Base-by-base conservation (phyloP, 495 filamentous ascomycete genomes). In the Filosporella fistucella region DNA sequence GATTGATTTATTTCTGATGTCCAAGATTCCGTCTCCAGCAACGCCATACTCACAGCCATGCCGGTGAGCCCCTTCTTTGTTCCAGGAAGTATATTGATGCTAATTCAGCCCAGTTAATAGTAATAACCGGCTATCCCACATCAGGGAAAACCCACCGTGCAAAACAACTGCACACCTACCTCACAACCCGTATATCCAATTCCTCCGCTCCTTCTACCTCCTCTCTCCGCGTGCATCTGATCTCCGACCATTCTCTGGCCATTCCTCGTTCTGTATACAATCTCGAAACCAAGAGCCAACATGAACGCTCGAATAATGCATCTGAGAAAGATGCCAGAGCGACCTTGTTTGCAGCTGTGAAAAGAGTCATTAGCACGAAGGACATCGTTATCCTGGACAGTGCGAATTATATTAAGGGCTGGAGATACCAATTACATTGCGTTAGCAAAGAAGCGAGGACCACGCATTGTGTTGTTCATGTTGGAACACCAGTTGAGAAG, bases 391-490 rank as follows among this genome's bases (percentile, higher is more conserved):
- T 98, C 36, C 76, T 90, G 6, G 90, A 96, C 65, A 86, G 85
- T 6, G 76, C 91, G 61, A 96, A 97, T 61, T 97, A 97, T 67
- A 98, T 98, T 68, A 98, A 98, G 66, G 93, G 93, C 18, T 96
- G 86, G 74, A 75, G 93, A 33, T 98, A 98, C 64, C 93, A 98
- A 70, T 74, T 98, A 1, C 91, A 82, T 70, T 96, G 93, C 63
- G 93, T 96, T 67, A 82, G 90, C 3, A 97, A 96, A 63, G 89
- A 91, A 20, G 66, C 87, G 23, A 68, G 82, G 49, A 96, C 91
- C 8, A 80, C 86, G 6, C 87, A 76, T 62, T 94, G 87, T 56
- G 85, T 96, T 49, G 75, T 96, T 42, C 91, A 95, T 60, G 73
- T 96, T 45, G 93, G 90, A 1, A 87, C 86, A 22, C 74, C 81